Evolutionary conservation across 2,329 filamentous ascomycete genomes (phyloP).

Genomic region (Hypoxylon sp.): DNA sequence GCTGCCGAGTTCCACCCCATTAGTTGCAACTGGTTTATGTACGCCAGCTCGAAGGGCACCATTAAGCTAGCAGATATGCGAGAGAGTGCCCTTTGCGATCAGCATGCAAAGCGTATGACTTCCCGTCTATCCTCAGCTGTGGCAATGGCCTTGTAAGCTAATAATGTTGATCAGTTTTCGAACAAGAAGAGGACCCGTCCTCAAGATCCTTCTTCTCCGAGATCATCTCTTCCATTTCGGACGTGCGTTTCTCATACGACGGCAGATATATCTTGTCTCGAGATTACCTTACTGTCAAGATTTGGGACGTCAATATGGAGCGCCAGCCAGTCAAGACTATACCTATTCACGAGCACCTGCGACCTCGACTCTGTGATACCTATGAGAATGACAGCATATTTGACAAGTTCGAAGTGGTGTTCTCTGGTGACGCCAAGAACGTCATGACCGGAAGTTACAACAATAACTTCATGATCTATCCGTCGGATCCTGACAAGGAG

Average conservation of each 20-base stretch:
- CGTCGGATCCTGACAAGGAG: conserved; percentile 94
- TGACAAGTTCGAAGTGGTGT: conserved; percentile 99
- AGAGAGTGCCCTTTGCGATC: conserved; percentile 93
- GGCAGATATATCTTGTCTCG: conserved; percentile 97
- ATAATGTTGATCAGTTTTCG: conserved; percentile 77
- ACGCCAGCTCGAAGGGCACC: conserved; percentile 97
- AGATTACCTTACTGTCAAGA: conserved; percentile 98
- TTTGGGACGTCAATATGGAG: conserved; percentile 99
- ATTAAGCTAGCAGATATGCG: conserved; percentile 99
- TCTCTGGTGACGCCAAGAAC: conserved; percentile 97
- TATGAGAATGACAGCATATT: conserved; percentile 99
- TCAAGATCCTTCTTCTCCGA: conserved; percentile 99
- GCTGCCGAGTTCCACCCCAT: conserved; percentile 96
- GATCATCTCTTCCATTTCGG: conserved; percentile 99
- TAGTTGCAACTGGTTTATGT: conserved; percentile 99
- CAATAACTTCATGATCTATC: conserved; percentile 99
- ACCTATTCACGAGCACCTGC: conserved; percentile 96
- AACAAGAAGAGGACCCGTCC: conserved; percentile 97
- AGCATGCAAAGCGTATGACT: conserved; percentile 87
- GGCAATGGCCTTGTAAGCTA: conserved; percentile 36
- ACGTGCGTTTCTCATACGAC: conserved; percentile 96
- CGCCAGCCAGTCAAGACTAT: conserved; percentile 97
- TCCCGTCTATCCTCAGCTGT: conserved; percentile 20
- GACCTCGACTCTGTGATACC: conserved; percentile 94
- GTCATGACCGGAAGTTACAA: conserved; percentile 99